Evolutionary conservation across 2,329 filamentous ascomycete species (phyloP), one percentile per base, ranked within the genome.

Genomic region (Aspergillus pseudoviridinutans): DNA sequence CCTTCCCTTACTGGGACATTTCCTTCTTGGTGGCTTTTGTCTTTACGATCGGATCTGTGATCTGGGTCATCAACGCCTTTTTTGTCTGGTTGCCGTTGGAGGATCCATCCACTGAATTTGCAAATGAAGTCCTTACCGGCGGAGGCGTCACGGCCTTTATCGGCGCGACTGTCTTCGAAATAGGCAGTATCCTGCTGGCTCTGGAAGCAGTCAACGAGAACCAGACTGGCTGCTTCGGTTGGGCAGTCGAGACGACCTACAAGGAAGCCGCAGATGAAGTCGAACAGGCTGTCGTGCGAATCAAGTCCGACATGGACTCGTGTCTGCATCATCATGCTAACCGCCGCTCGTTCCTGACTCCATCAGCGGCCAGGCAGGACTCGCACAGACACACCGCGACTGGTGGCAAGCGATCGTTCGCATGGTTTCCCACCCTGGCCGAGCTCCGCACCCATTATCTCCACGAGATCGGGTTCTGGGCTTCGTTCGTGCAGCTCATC

Each of bases 181-280:
- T 87, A 3, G 87, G 86, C 0, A 85, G 83, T 38, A 66, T 89
- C 1, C 70, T 89, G 1, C 76, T 89, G 27, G 77, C 89, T 71
- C 74, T 88, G 1, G 87, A 90, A 69, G 87, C 87, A 3, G 78
- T 88, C n/a, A 90, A 90, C 67, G 84, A 86, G 65, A 84, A 88
- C 64, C 76, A 81, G 12, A 75, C 80, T 0, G 84, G 82, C 12
- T 90, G 87, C 68, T 89, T 89, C 67, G 87, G 87, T 3, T 90
- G 86, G 86, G 87, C 86, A 0, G 64, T 89, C 1, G 82, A 87
- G 61, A 77, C 78, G 24, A 77, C 77, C 0, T 44, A 82, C 2
- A 75, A 75, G 44, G 68, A 69, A 50, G 65, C 65, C 14, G 59
- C 61, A 20, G 66, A 66, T 24, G 57, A 38, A 2, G 10, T 44